Evolutionary conservation across 805 yeast genomes (phyloP).

Genomic region (Candida lessepsii): DNA sequence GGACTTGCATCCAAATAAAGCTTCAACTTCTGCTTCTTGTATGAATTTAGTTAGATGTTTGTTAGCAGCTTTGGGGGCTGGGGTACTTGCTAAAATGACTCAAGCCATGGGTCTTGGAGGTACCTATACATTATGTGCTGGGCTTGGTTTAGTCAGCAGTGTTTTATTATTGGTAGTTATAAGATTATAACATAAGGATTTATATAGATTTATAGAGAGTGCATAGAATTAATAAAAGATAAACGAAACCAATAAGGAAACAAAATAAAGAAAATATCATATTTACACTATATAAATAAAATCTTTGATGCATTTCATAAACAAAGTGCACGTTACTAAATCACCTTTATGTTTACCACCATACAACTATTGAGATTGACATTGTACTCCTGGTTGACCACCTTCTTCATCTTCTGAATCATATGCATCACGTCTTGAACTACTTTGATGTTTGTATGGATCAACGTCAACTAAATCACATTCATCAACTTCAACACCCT

Average conservation of each 20-base stretch:
- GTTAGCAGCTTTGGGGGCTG: conserved; percentile 69
- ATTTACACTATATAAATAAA: conserved; percentile 5
- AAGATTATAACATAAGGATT: background rate
- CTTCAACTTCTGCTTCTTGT: conserved; percentile 74
- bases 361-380: conserved; percentile 97
- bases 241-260: background rate
- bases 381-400: conserved; percentile 74
- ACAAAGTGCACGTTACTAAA: too few species aligned
- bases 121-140: conserved; percentile 70
- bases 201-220: background rate
- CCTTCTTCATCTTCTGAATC: conserved; percentile 48
- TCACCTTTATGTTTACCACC: conserved; percentile 24
- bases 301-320: background rate
- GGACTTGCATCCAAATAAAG: conserved; percentile 68
- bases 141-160: conserved; percentile 25
- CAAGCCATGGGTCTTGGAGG: conserved; percentile 65
- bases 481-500: conserved; percentile 76
- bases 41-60: conserved; percentile 72
- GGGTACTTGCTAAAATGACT: conserved; percentile 63
- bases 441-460: conserved; percentile 54
- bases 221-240: background rate
- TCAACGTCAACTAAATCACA: conserved; percentile 69
- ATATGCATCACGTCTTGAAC: conserved; percentile 42
- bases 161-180: conserved; percentile 14
- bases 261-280: conserved; percentile 1